A percentile compares a stretch with the other conserved stretches of the same genome.
Conservation (phyloP, 2,329 filamentous ascomycete genomes). For the Chaetomium olivaceum region DNA sequence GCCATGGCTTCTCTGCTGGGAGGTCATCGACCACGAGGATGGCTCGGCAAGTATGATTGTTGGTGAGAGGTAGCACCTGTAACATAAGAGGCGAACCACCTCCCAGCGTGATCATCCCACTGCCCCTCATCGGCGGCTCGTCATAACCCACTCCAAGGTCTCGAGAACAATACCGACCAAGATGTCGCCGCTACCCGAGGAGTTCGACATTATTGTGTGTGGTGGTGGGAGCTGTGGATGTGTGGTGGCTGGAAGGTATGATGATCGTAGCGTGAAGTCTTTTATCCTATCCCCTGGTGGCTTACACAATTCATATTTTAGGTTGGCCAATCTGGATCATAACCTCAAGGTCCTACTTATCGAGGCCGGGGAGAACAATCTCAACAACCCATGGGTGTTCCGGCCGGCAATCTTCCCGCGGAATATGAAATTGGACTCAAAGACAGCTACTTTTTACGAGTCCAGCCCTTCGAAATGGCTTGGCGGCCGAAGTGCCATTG, state of each 20-base stretch:
- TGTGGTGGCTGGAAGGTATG: slow-evolving; percentile 58
- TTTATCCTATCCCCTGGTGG: background rate
- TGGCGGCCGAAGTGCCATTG: slow-evolving; percentile 68
- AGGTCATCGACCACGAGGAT: background rate
- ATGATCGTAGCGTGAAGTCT: background rate
- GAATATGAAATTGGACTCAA: slow-evolving; percentile 78
- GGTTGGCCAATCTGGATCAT: slow-evolving; percentile 73
- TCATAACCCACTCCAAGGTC: background rate
- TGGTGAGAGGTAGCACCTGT: background rate
- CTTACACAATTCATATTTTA: slow-evolving; percentile 32
- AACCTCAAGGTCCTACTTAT: slow-evolving; percentile 70
- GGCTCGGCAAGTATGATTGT: background rate
- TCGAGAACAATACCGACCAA: slow-evolving; percentile 13
- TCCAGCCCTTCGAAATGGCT: slow-evolving; percentile 73
- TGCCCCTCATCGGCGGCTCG: background rate
- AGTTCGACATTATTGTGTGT: slow-evolving; percentile 79
- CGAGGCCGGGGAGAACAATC: slow-evolving; percentile 70
- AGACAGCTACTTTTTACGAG: slow-evolving; percentile 80
- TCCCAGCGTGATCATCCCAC: background rate
- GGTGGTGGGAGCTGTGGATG: slow-evolving; percentile 70
- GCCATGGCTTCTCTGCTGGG: background rate
- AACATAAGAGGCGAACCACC: slow-evolving; percentile 2
- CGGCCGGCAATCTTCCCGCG: slow-evolving; percentile 74
- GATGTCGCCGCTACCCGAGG: slow-evolving; percentile 61
- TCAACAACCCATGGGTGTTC: slow-evolving; percentile 78